Evolutionary conservation across 2,329 filamentous ascomycete species (phyloP), one percentile per base, ranked within the genome.

Genomic region (Catunica adiposa): DNA sequence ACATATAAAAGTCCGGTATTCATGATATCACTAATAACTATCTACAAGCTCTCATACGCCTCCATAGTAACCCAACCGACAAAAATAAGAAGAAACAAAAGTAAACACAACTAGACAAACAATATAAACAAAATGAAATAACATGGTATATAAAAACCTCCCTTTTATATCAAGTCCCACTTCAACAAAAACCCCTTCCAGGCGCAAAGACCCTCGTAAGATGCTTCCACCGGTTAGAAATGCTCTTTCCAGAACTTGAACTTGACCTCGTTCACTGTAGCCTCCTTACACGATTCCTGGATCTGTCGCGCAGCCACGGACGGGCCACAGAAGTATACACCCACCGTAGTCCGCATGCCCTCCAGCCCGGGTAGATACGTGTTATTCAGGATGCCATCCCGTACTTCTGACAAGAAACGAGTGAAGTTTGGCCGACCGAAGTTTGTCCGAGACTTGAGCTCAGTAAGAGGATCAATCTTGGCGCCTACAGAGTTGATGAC

Each of bases 231-330:
- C 22, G 6, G n/a, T 66, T 75, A 83, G 66, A 83, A 83, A 66
- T 98, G 90, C 70, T 98, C 92, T 73, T 98, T 98, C 92, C 92
- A 98, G 75, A 98, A 98, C 63, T 87, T 86, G 73, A 97, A 98
- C 64, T 83, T 80, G 57, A 98, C 88, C 62, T 94, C 86, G 60
- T 79, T 79, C 38, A 78, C 81, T 11, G 81, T 86, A 15, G 84
- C 83, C 54, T 73, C 68, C 64, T 84, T 85, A 62, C 86, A 85
- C 15, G 90, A 89, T 65, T 80, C 79, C 69, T 86, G 84, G 66
- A 98, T 96, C 64, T 87, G 80, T 61, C 89, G 79, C 5, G 90
- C 90, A 63, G 77, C 76, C 61, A 76, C 76, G 60, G 86, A 92
- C 23, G 89, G 89, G 58, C 92, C 92, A 68, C 92, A 98, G 69